Evolutionary conservation across 179 eudicot genomes (phyloP).

Genomic region (Pouteria campechiana): DNA sequence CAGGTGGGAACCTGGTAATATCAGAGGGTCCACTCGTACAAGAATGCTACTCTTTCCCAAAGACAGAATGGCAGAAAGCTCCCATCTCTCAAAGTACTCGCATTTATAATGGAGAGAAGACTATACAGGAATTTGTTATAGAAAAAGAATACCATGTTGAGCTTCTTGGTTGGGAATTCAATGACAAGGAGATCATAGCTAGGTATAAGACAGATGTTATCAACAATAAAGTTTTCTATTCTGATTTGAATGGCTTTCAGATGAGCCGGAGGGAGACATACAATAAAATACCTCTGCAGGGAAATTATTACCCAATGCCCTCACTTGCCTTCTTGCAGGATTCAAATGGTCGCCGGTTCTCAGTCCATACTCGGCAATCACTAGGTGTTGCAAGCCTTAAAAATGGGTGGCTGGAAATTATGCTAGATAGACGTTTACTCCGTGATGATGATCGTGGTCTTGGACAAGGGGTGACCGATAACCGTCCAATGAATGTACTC

Average conservation of each 20-base stretch:
- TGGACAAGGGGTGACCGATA: conserved; percentile 93
- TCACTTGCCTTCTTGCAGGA: conserved; percentile 90
- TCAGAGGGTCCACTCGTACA: conserved; percentile 67
- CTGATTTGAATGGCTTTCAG: conserved; percentile 94
- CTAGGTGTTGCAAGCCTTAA: conserved; percentile 83
- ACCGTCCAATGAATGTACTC: conserved; percentile 73
- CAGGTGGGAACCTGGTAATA: conserved; percentile 48
- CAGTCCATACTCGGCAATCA: conserved; percentile 84
- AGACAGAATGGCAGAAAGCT: conserved; percentile 51
- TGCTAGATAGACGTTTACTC: conserved; percentile 84
- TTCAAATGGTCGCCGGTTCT: conserved; percentile 62
- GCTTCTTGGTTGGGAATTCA: conserved; percentile 48
- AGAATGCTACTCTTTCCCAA: conserved; percentile 72
- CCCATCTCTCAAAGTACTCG: conserved; percentile 93
- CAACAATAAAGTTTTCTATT: conserved; percentile 56
- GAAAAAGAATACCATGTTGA: conserved; percentile 97
- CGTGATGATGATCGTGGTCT: conserved; percentile 95
- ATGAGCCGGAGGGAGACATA: conserved; percentile 95
- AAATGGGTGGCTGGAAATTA: conserved; percentile 82
- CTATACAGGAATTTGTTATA: conserved; percentile 56
- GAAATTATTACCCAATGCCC: conserved; percentile 98
- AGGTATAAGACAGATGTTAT: conserved; percentile 79
- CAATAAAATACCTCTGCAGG: conserved; percentile 89
- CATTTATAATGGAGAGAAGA: conserved; percentile 40
- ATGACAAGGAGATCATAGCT: conserved; percentile 75